These are phyloP conservation scores for Daedaleopsis sinensis DNA, from an alignment of 768 basidiomycete species.

Conservation along the genomic window DNA sequence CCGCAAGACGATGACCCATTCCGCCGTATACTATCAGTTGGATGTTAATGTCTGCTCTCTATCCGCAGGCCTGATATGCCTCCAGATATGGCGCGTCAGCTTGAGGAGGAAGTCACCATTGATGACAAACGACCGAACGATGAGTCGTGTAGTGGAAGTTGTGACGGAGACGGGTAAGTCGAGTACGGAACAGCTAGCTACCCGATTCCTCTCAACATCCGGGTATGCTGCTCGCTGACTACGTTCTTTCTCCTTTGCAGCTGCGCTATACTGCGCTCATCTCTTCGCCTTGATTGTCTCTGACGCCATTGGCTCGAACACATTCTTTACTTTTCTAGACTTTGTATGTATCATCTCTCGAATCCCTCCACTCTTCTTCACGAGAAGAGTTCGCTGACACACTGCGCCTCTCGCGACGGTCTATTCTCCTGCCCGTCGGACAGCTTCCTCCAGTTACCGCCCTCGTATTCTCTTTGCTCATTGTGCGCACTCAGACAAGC, in stretches of 20 bases:
- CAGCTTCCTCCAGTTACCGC: slow-evolving; percentile 2
- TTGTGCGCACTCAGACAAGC: neutral
- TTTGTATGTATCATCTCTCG: neutral
- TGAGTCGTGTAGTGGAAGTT: neutral
- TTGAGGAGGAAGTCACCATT: neutral
- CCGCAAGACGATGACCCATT: too few relatives aligned
- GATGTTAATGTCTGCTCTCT: too few relatives aligned
- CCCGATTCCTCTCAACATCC: too few relatives aligned
- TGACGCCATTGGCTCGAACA: slow-evolving; percentile 2
- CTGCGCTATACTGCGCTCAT: slow-evolving; percentile 2
- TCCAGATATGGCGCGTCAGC: slow-evolving; percentile 6
- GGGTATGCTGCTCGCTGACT: too few relatives aligned
- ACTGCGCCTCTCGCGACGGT: too few relatives aligned
- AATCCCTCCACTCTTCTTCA: too few relatives aligned
- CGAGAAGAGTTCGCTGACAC: too few relatives aligned
- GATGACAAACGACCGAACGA: neutral
- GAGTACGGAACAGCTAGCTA: neutral
- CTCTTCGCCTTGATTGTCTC: neutral
- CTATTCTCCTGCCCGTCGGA: too few relatives aligned
- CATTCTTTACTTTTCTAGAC: slow-evolving; percentile 7
- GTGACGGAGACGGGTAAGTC: slow-evolving; percentile 7
- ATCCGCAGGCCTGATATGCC: neutral
- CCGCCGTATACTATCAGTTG: too few relatives aligned
- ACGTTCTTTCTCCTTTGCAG: neutral
- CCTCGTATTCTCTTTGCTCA: slow-evolving; percentile 5